phyloP scores from a whole-genome alignment of 1,139 yeast species.

The Suhomyces choctaworum region DNA sequence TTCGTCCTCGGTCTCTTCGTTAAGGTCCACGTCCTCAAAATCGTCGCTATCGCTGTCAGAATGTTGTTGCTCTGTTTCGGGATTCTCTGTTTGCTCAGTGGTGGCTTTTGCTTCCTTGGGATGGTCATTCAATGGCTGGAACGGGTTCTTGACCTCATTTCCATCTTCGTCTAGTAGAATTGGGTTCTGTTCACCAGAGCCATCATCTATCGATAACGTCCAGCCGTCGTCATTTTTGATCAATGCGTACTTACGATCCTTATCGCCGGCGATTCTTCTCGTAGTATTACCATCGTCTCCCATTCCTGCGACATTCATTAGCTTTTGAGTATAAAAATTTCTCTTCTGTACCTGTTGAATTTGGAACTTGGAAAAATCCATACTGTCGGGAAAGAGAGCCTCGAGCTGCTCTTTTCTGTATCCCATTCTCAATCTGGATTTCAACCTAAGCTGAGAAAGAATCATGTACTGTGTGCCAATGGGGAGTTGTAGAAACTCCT shows the following conservation, averaged over 20 bases:
- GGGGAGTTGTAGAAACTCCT: constrained; percentile 66
- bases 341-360: constrained; percentile 90
- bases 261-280: constrained; percentile 81
- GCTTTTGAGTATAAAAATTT: constrained; percentile 81
- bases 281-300: constrained; percentile 55
- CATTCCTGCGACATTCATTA: constrained; percentile 85
- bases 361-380: constrained; percentile 92
- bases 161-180: constrained; percentile 44
- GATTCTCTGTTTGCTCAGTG: background rate
- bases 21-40: constrained; percentile 25
- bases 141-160: constrained; percentile 12
- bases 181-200: constrained; percentile 40
- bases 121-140: background rate
- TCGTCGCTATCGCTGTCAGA: constrained; percentile 25
- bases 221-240: constrained; percentile 83
- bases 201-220: constrained; percentile 66
- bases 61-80: constrained; percentile 8
- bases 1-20: constrained; percentile 30
- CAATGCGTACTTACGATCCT: constrained; percentile 72
- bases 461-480: constrained; percentile 85
- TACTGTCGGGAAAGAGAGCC: constrained; percentile 72
- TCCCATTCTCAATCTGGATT: constrained; percentile 94
- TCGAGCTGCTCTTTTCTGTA: constrained; percentile 84
- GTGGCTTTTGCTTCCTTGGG: background rate
- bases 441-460: constrained; percentile 74